Evolutionary conservation across 805 yeast species (phyloP).

Genomic region (Ogataea haglerorum): DNA sequence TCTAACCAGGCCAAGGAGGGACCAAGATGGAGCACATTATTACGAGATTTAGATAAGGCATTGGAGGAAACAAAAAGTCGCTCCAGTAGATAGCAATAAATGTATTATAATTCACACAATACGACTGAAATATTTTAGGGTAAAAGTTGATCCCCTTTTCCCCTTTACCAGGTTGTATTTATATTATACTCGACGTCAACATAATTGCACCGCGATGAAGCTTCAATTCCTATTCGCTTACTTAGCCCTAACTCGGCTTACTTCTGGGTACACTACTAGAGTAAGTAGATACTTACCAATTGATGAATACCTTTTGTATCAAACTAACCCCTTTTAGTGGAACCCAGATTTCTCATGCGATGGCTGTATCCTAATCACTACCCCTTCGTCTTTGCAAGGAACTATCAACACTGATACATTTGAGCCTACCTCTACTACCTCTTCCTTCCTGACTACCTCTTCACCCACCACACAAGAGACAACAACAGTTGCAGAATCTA

Average conservation of each 20-base stretch:
- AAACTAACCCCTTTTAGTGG: neutral
- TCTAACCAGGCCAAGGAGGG: constrained; percentile 3
- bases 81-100: neutral
- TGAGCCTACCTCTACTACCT: constrained; percentile 3
- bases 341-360: constrained; percentile 25
- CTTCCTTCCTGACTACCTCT: neutral
- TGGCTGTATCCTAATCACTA: constrained; percentile 29
- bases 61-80: constrained; percentile 20
- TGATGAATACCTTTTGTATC: neutral
- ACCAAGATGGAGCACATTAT: constrained; percentile 19
- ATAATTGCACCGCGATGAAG: neutral
- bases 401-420: constrained; percentile 23
- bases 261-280: constrained; percentile 13
- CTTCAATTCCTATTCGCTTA: neutral
- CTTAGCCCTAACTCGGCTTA: constrained; percentile 1
- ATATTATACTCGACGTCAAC: neutral
- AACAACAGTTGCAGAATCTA: constrained; percentile 6
- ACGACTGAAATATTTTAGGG: neutral
- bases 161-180: neutral
- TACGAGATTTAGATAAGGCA: constrained; percentile 22
- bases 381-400: constrained; percentile 25
- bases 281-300: constrained; percentile 5
- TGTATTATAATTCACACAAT: neutral
- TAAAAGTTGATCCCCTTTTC: neutral
- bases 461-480: neutral